These are phyloP conservation scores for Xylogone sp. DNA, from an alignment of 2,329 filamentous ascomycete species.

Conservation along the genomic window DNA sequence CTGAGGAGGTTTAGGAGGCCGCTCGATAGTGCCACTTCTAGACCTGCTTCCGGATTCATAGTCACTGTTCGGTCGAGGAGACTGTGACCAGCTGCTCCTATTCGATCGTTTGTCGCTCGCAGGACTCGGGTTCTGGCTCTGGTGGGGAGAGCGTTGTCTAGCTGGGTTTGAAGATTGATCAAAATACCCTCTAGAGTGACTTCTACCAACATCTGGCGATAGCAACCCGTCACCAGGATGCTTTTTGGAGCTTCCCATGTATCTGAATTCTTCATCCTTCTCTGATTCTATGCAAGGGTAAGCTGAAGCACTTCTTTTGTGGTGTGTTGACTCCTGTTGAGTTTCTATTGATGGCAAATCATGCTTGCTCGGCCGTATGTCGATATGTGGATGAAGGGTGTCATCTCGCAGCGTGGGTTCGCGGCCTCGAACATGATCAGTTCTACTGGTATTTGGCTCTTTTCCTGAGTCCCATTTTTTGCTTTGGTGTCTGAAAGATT, in stretches of 20 bases:
- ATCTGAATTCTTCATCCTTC: conserved; percentile 24
- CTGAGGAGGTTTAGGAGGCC: conserved; percentile 18
- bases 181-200: conserved; percentile 15
- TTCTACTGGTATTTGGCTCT: background rate
- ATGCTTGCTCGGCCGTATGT: conserved; percentile 22
- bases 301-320: conserved; percentile 24
- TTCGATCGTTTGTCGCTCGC: conserved; percentile 15
- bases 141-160: conserved; percentile 31
- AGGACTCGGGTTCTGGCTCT: conserved; percentile 20
- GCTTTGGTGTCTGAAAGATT: background rate
- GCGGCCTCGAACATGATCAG: background rate
- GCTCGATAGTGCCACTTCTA: conserved; percentile 19
- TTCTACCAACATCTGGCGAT: conserved; percentile 38
- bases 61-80: conserved; percentile 1
- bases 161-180: conserved; percentile 22
- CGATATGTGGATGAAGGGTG: background rate
- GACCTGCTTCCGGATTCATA: conserved; percentile 12
- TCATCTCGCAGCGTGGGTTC: background rate
- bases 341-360: conserved; percentile 29
- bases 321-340: conserved; percentile 26
- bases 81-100: conserved; percentile 2
- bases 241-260: conserved; percentile 21
- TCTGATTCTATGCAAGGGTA: conserved; percentile 15
- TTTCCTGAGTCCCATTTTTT: background rate
- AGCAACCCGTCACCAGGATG: conserved; percentile 35